Percentiles rank a stretch among this genome's conserved stretches.
Conservation (phyloP, 2,329 filamentous ascomycete species). For the Beauveria scarabaeidicola region DNA sequence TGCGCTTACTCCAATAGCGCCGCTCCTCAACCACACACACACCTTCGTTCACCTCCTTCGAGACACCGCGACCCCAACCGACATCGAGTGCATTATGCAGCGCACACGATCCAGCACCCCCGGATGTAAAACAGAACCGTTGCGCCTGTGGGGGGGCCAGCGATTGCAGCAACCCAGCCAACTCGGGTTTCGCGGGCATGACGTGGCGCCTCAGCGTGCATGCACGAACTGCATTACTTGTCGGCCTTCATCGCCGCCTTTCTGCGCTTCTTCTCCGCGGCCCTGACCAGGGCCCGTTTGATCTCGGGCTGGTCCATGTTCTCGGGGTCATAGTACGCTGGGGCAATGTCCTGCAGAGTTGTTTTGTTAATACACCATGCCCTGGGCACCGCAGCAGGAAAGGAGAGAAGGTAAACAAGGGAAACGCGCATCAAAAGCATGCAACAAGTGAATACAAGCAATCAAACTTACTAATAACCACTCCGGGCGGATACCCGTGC, state of each 20-base stretch:
- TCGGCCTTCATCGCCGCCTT: constrained; percentile 48
- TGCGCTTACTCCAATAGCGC: neutral
- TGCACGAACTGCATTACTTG: constrained; percentile 21
- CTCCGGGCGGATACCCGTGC: constrained; percentile 84
- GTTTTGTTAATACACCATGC: constrained; percentile 42
- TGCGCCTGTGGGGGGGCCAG: neutral
- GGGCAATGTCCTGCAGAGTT: constrained; percentile 69
- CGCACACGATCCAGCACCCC: neutral
- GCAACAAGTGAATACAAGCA: neutral
- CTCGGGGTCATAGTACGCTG: constrained; percentile 80
- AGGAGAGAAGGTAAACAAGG: neutral
- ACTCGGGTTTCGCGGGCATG: too few relatives aligned
- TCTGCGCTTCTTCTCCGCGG: constrained; percentile 51
- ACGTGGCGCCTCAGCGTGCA: neutral
- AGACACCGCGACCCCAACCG: neutral
- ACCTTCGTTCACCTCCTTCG: neutral
- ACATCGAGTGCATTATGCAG: neutral
- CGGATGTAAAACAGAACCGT: neutral
- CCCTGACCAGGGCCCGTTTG: constrained; percentile 54
- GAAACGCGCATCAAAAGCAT: neutral
- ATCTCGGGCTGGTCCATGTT: constrained; percentile 82
- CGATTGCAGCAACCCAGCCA: too few relatives aligned
- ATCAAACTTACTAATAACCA: constrained; percentile 69
- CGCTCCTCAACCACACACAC: neutral
- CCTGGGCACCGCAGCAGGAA: constrained; percentile 23